A percentile compares a stretch with the other conserved stretches of the same genome.
Evolutionary conservation across 2,329 filamentous ascomycete genomes (phyloP).

Genomic region (Eutypa lata): DNA sequence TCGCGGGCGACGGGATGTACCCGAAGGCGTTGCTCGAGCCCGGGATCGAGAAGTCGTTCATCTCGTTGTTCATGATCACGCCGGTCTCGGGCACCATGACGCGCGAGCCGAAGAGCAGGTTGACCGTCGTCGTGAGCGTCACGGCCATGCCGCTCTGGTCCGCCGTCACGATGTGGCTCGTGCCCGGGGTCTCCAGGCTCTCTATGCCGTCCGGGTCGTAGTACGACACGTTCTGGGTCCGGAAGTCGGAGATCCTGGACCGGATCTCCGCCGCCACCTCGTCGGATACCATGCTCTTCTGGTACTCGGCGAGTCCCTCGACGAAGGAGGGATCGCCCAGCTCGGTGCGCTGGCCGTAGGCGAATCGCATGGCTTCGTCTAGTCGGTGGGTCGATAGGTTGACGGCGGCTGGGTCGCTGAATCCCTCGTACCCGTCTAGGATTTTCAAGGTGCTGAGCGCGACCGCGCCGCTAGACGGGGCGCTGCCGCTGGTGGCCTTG

Average conservation of each 20-base stretch:
- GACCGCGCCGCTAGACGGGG: slow-evolving; percentile 72
- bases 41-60: slow-evolving; percentile 76
- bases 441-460: slow-evolving; percentile 72
- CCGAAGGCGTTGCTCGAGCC: slow-evolving; percentile 70
- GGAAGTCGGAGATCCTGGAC: slow-evolving; percentile 40
- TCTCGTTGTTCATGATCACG: slow-evolving; percentile 65
- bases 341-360: slow-evolving; percentile 68
- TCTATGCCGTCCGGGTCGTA: slow-evolving; percentile 47
- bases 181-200: slow-evolving; percentile 60
- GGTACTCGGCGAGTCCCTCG: slow-evolving; percentile 54
- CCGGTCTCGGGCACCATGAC: slow-evolving; percentile 80
- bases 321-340: slow-evolving; percentile 78
- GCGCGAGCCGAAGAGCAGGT: slow-evolving; percentile 73
- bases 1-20: slow-evolving; percentile 69
- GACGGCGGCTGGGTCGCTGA: slow-evolving; percentile 52
- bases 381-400: slow-evolving; percentile 71
- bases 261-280: slow-evolving; percentile 52
- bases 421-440: slow-evolving; percentile 65
- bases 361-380: slow-evolving; percentile 82
- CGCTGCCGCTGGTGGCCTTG: slow-evolving; percentile 63
- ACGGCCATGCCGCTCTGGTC: slow-evolving; percentile 71
- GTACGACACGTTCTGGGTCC: slow-evolving; percentile 35
- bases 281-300: slow-evolving; percentile 63
- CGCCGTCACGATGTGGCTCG: slow-evolving; percentile 63
- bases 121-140: slow-evolving; percentile 77